These are phyloP conservation scores for Aspergillus melleus DNA, from an alignment of 2,329 filamentous ascomycete genomes.

Conservation along the genomic window DNA sequence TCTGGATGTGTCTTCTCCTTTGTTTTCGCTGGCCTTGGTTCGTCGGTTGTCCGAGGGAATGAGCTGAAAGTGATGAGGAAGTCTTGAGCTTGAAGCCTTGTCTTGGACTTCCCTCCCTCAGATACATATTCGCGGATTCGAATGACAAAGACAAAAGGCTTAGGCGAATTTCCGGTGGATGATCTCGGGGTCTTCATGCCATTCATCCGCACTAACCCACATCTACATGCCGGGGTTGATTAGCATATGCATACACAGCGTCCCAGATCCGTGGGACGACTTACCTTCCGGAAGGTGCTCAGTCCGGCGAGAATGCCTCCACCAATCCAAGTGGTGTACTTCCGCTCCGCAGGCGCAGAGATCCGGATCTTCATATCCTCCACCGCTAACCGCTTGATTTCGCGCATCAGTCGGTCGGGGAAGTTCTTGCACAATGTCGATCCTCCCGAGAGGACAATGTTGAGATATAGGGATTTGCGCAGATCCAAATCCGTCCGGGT, in stretches of 20 bases:
- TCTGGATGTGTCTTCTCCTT: not conserved
- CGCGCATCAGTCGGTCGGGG: conserved; percentile 84
- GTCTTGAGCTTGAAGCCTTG: not conserved
- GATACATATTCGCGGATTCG: not conserved
- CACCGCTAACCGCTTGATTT: conserved; percentile 89
- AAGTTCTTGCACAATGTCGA: conserved; percentile 97
- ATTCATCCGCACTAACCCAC: conserved; percentile 99
- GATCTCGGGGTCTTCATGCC: conserved; percentile 99
- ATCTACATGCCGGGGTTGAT: conserved; percentile 60
- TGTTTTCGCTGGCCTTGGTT: not conserved
- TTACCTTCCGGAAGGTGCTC: conserved; percentile 97
- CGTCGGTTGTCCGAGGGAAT: not conserved
- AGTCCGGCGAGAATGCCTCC: conserved; percentile 94
- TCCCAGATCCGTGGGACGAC: conserved; percentile 23
- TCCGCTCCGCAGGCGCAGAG: conserved; percentile 93
- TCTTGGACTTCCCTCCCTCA: not conserved
- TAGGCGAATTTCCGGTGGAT: conserved; percentile 97
- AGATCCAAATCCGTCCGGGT: conserved; percentile 93
- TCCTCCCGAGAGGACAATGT: conserved; percentile 94
- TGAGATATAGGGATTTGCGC: conserved; percentile 88
- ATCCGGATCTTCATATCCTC: conserved; percentile 99
- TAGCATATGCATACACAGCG: not conserved
- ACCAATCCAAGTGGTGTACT: conserved; percentile 99
- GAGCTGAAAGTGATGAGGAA: not conserved
- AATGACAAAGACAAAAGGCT: conserved; percentile 11